Conservation (phyloP, 176 grass and related monocot genomes). For the Alopecurus myosuroides region DNA sequence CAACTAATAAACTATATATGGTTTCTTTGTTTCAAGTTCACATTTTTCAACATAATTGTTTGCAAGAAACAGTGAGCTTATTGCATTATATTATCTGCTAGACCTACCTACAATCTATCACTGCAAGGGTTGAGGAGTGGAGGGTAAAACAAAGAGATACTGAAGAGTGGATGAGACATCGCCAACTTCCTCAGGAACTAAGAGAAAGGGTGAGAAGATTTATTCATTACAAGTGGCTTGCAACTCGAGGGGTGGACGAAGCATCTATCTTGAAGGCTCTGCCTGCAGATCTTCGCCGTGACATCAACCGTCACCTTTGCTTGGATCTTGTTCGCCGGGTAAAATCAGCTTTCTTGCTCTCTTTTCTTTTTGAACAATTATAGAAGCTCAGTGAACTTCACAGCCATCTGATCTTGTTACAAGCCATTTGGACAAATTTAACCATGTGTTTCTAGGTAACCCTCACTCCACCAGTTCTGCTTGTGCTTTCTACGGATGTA, state of each 20-base stretch:
- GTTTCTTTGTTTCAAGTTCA: neutral
- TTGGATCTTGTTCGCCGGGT: slow-evolving; percentile 85
- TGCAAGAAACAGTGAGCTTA: slow-evolving; percentile 15
- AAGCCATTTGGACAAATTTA: neutral
- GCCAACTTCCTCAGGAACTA: slow-evolving; percentile 63
- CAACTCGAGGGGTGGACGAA: slow-evolving; percentile 89
- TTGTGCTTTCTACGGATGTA: neutral
- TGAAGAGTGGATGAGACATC: slow-evolving; percentile 96
- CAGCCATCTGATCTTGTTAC: neutral
- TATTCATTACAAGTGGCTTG: slow-evolving; percentile 96
- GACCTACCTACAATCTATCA: slow-evolving; percentile 97
- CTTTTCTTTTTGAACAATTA: neutral
- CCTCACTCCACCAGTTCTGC: neutral
- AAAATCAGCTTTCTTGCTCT: slow-evolving; percentile 26
- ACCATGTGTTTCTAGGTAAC: neutral
- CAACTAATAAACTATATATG: neutral
- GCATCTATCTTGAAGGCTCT: slow-evolving; percentile 71
- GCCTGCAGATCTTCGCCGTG: slow-evolving; percentile 80
- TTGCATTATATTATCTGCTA: slow-evolving; percentile 31
- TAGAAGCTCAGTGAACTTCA: neutral
- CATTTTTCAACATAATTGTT: neutral
- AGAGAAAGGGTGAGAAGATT: slow-evolving; percentile 78
- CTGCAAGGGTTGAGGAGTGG: slow-evolving; percentile 92
- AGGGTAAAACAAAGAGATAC: slow-evolving; percentile 91
- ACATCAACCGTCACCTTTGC: slow-evolving; percentile 94